phyloP scores from a whole-genome alignment of 2,329 filamentous ascomycete genomes.

The Xylariaceae sp. region DNA sequence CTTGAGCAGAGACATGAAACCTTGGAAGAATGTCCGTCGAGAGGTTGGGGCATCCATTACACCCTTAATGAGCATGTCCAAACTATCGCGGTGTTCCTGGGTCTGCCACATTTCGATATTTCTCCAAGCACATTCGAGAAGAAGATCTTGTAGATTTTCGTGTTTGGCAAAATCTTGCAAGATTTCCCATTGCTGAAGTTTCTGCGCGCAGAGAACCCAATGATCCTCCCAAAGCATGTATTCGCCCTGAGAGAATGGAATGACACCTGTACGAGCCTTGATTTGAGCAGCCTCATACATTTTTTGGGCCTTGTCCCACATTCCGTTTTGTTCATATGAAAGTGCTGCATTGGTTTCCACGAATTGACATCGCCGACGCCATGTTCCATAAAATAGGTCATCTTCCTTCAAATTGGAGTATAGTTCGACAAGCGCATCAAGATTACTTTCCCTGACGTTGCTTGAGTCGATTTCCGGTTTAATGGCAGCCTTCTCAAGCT shows the following conservation, averaged over 20 bases:
- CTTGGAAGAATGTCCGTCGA: slow-evolving; percentile 93
- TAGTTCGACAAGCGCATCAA: slow-evolving; percentile 93
- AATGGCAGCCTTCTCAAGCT: slow-evolving; percentile 88
- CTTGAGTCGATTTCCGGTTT: slow-evolving; percentile 84
- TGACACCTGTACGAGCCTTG: slow-evolving; percentile 93
- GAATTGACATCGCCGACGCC: slow-evolving; percentile 93
- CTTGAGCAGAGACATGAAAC: slow-evolving; percentile 96
- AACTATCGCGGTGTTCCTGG: slow-evolving; percentile 81
- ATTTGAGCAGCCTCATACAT: slow-evolving; percentile 97
- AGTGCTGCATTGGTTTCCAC: slow-evolving; percentile 96
- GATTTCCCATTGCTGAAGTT: slow-evolving; percentile 99
- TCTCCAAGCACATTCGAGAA: slow-evolving; percentile 94
- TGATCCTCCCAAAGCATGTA: slow-evolving; percentile 99
- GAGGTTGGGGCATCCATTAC: slow-evolving; percentile 97
- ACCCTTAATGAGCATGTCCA: slow-evolving; percentile 93
- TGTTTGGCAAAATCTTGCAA: slow-evolving; percentile 97
- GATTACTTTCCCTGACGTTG: slow-evolving; percentile 86
- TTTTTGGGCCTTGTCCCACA: slow-evolving; percentile 98
- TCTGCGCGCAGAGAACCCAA: slow-evolving; percentile 96
- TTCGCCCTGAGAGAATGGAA: slow-evolving; percentile 94
- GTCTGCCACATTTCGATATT: slow-evolving; percentile 95
- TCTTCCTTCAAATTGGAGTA: slow-evolving; percentile 92
- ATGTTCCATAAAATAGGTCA: slow-evolving; percentile 96
- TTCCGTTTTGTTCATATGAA: slow-evolving; percentile 97
- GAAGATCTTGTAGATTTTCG: slow-evolving; percentile 96